A percentile compares a stretch with the other conserved stretches of the same genome.
These are phyloP conservation scores for Decorospora gaudefroyi DNA, from an alignment of 2,329 filamentous ascomycete genomes.

Conservation along the genomic window DNA sequence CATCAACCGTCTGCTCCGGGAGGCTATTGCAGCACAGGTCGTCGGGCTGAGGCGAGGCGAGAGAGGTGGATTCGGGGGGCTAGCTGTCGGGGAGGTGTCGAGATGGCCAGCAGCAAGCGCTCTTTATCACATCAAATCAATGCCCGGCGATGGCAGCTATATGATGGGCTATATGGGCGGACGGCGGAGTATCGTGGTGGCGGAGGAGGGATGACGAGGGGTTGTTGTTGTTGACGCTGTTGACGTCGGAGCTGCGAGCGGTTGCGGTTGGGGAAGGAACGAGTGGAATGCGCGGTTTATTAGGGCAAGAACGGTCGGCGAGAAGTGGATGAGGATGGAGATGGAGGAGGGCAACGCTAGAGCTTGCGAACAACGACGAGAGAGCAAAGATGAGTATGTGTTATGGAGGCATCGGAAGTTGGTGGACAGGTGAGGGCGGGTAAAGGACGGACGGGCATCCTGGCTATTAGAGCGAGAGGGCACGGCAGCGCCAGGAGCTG, in stretches of 20 bases:
- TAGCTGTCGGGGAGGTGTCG: slow-evolving; percentile 28
- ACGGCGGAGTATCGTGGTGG: slow-evolving; percentile 26
- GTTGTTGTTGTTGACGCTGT: slow-evolving; percentile 20
- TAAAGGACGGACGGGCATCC: slow-evolving; percentile 22
- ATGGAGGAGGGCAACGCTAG: slow-evolving; percentile 26
- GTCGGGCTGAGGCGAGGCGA: slow-evolving; percentile 18
- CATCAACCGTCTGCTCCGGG: slow-evolving; percentile 33
- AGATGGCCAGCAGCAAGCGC: slow-evolving; percentile 36
- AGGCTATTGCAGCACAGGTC: slow-evolving; percentile 23
- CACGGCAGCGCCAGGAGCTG: slow-evolving; percentile 10
- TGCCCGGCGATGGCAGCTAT: slow-evolving; percentile 27
- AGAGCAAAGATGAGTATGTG: slow-evolving; percentile 26
- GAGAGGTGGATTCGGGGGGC: slow-evolving; percentile 22
- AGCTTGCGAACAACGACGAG: slow-evolving; percentile 36
- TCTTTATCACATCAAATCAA: slow-evolving; percentile 43
- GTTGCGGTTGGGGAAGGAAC: slow-evolving; percentile 37
- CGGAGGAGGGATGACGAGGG: background rate
- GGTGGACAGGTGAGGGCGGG: slow-evolving; percentile 33
- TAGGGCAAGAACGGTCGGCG: slow-evolving; percentile 21
- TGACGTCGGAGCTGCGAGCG: slow-evolving; percentile 25
- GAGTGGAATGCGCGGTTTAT: slow-evolving; percentile 33
- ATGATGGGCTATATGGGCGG: slow-evolving; percentile 42
- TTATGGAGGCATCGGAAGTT: slow-evolving; percentile 38
- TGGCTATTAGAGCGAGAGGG: slow-evolving; percentile 24
- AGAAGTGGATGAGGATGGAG: slow-evolving; percentile 8